phyloP scores from a whole-genome alignment of 2,329 filamentous ascomycete genomes.

The Tricladium varicosporioides region DNA sequence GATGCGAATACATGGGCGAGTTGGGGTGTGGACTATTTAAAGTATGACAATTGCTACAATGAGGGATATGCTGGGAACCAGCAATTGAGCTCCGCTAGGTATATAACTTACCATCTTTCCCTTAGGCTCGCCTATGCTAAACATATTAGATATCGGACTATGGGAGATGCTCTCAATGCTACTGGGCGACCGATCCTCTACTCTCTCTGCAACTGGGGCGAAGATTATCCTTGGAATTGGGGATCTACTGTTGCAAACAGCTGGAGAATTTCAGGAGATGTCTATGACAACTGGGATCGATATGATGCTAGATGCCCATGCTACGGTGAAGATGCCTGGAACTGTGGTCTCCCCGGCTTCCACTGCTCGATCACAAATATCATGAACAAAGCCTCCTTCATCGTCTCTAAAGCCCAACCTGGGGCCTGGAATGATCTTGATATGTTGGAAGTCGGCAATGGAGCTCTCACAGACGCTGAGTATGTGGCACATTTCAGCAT shows the following conservation, averaged over 20 bases:
- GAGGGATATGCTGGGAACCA: conserved; percentile 47
- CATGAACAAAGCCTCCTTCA: conserved; percentile 30
- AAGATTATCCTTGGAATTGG: conserved; percentile 43
- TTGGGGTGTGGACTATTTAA: conserved; percentile 52
- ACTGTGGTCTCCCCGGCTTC: conserved; percentile 31
- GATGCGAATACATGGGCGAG: conserved; percentile 51
- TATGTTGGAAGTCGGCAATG: conserved; percentile 38
- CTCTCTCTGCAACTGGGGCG: conserved; percentile 47
- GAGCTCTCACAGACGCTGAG: conserved; percentile 37
- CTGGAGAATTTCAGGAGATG: conserved; percentile 40
- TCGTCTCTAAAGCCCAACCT: conserved; percentile 31
- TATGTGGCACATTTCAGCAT: conserved; percentile 34
- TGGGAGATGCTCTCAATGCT: conserved; percentile 36
- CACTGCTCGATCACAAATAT: conserved; percentile 33
- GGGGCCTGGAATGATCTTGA: conserved; percentile 36
- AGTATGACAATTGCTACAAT: conserved; percentile 58
- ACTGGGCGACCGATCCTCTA: conserved; percentile 39
- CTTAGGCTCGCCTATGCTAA: too few species aligned
- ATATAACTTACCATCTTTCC: background rate
- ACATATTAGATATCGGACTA: conserved; percentile 37
- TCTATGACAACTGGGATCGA: conserved; percentile 40
- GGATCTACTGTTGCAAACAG: conserved; percentile 36
- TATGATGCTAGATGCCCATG: conserved; percentile 37
- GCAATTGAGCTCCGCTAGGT: conserved; percentile 40
- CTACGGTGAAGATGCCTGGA: conserved; percentile 37